These are phyloP conservation scores for Limonomyces culmigenus DNA, from an alignment of 1,284 basidiomycete species.

Conservation along the genomic window DNA sequence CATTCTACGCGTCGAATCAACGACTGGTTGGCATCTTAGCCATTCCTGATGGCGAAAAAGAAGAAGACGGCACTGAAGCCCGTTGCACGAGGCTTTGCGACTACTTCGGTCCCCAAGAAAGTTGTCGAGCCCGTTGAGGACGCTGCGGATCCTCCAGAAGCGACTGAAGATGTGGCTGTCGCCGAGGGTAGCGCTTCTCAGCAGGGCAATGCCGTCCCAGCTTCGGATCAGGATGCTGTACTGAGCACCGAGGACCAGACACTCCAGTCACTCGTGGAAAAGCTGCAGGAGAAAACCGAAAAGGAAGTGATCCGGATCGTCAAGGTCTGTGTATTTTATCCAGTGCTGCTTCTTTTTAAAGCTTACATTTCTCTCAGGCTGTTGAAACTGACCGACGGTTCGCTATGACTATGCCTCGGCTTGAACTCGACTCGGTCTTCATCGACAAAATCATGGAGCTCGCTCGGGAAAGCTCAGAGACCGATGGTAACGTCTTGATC, in stretches of 20 bases:
- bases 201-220: neutral
- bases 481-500: neutral
- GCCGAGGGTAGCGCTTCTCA: neutral
- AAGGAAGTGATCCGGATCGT: constrained; percentile 67
- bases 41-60: constrained; percentile 68
- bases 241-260: constrained; percentile 32
- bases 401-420: constrained; percentile 43
- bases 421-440: constrained; percentile 48
- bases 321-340: constrained; percentile 22
- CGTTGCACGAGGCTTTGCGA: constrained; percentile 64
- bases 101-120: constrained; percentile 82
- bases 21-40: too few relatives aligned
- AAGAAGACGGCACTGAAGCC: constrained; percentile 75
- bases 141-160: constrained; percentile 8
- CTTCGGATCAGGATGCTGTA: constrained; percentile 15
- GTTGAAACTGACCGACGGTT: constrained; percentile 77
- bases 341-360: neutral
- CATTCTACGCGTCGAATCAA: too few relatives aligned
- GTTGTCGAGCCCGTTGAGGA: constrained; percentile 18
- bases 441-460: constrained; percentile 45
- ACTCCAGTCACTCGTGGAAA: constrained; percentile 59
- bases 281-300: constrained; percentile 76
- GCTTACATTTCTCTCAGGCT: constrained; percentile 26
- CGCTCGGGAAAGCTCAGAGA: constrained; percentile 7
- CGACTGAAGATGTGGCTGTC: constrained; percentile 4